Conservation (phyloP, 768 basidiomycete species). For the Termitomyces sp. region DNA sequence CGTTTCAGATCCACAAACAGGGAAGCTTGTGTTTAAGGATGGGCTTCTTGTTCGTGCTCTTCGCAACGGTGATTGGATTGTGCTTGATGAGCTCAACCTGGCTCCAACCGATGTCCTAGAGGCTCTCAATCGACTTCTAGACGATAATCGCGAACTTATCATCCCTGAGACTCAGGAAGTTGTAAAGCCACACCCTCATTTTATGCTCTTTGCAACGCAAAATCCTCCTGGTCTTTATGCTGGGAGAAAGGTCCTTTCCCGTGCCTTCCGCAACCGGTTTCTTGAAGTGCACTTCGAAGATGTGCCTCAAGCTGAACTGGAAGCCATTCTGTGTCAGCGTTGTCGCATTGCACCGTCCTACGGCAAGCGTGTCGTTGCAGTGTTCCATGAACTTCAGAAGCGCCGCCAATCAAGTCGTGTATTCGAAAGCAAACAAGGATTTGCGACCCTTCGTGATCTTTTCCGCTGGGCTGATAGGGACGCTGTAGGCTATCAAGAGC, state of each 20-base stretch:
- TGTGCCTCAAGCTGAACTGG: slow-evolving; percentile 89
- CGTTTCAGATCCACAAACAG: slow-evolving; percentile 85
- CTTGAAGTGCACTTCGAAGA: slow-evolving; percentile 97
- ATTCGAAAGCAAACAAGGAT: slow-evolving; percentile 96
- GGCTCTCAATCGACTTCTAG: slow-evolving; percentile 91
- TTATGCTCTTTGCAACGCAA: slow-evolving; percentile 98
- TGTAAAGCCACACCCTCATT: slow-evolving; percentile 87
- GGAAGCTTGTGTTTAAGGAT: slow-evolving; percentile 94
- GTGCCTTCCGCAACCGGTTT: slow-evolving; percentile 96
- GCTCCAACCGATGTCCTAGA: slow-evolving; percentile 98
- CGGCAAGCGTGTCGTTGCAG: slow-evolving; percentile 82
- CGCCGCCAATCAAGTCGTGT: slow-evolving; percentile 86
- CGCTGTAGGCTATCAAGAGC: slow-evolving; percentile 83
- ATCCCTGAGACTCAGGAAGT: slow-evolving; percentile 97
- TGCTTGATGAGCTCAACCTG: slow-evolving; percentile 94
- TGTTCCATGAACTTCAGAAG: slow-evolving; percentile 91
- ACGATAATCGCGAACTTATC: slow-evolving; percentile 95
- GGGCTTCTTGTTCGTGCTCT: slow-evolving; percentile 91
- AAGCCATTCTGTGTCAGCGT: slow-evolving; percentile 88
- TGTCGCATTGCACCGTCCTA: slow-evolving; percentile 94
- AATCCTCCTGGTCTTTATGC: slow-evolving; percentile 96
- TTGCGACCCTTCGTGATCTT: slow-evolving; percentile 92
- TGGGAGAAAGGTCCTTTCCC: slow-evolving; percentile 89
- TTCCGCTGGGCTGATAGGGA: slow-evolving; percentile 96
- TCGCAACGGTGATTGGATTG: slow-evolving; percentile 93